Base-by-base conservation (phyloP, 208 protist species). In the Trypanosoma scelopori region DNA sequence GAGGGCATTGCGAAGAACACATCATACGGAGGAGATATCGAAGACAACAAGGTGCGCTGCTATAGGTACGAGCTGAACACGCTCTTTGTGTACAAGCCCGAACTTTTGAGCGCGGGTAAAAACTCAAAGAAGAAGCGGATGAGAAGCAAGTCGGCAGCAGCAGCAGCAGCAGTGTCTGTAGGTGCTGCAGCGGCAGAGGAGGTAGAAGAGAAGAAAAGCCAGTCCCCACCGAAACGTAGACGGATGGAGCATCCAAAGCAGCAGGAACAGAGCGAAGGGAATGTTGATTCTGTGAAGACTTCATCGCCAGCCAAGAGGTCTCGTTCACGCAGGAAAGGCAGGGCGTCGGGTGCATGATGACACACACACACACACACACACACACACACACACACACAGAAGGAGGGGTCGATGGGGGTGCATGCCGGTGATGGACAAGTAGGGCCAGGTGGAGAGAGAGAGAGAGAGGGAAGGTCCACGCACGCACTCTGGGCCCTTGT, bases 61-160 rank as follows among this genome's bases (percentile, higher is more conserved):
- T 94, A 79, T 69, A 62, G 65, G 35, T 94, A 94, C 71, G 85
- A 89, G 61, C 80, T 87, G 15, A 75, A 76, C 56, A 85, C 67
- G 35, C 69, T 78, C 30, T 53, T 71, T 12, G 76, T 81, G 30
- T 93, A 93, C 71, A 68, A 70, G 43, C 80, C 81, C 12, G 45
- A 76, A 48, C 69, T 92, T 49, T 50, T 92, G 12, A 37, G 9
- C 3, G 32, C 32, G 5, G 9, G 32, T 37, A 9, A 37, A 37
- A 37, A 28, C 22, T n/a, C n/a, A n/a, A 20, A 11, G 39, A 73
- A 7, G 49, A 15, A 41, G 11, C 0, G 22, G 27, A 50, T 13
- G 27, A 62, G 41, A 49, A 41, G 16, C 23, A 22, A 1, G 0
- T 58, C 66, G 41, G 37, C 25, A 5, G 18, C 9, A 35, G 47